A percentile compares a stretch with the other conserved stretches of the same genome.
phyloP scores from a whole-genome alignment of 805 yeast genomes.

The Starmerella asiatica region DNA sequence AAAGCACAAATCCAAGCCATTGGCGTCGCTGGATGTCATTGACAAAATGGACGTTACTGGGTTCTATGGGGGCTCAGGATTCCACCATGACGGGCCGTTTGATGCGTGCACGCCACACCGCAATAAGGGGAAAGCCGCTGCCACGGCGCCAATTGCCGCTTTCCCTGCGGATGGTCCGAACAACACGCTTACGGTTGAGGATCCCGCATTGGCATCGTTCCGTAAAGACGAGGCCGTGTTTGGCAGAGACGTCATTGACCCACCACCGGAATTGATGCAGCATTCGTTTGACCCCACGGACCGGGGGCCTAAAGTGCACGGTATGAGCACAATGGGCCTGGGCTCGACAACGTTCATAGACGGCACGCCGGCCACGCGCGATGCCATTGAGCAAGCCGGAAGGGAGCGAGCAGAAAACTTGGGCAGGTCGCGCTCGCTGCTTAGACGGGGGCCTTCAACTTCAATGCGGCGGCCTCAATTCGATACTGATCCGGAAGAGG shows the following conservation, averaged over 20 bases:
- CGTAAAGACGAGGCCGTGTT: slow-evolving; percentile 57
- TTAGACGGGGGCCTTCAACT: slow-evolving; percentile 14
- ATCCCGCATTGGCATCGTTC: slow-evolving; percentile 29
- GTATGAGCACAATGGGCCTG: slow-evolving; percentile 71
- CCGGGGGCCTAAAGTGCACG: slow-evolving; percentile 66
- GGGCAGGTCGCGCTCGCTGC: slow-evolving; percentile 68
- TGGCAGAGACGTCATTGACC: slow-evolving; percentile 36
- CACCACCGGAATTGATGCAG: slow-evolving; percentile 13
- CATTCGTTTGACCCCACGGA: slow-evolving; percentile 53
- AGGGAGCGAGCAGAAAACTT: slow-evolving; percentile 35
- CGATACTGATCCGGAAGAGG: neutral
- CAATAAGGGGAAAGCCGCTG: slow-evolving; percentile 33
- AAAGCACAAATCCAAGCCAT: slow-evolving; percentile 31
- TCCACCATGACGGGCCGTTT: slow-evolving; percentile 98
- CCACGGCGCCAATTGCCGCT: slow-evolving; percentile 64
- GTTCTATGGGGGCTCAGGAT: slow-evolving; percentile 77
- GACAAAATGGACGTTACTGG: slow-evolving; percentile 95
- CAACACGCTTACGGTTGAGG: slow-evolving; percentile 60
- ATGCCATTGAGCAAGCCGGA: slow-evolving; percentile 29
- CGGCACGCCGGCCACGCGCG: slow-evolving; percentile 79
- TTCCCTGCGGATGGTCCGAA: slow-evolving; percentile 95
- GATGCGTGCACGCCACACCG: slow-evolving; percentile 97
- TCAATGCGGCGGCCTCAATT: neutral
- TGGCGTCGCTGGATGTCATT: slow-evolving; percentile 67
- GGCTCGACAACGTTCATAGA: slow-evolving; percentile 88